phyloP scores from a whole-genome alignment of 495 filamentous ascomycete genomes.

The Bacidia gigantensis region DNA sequence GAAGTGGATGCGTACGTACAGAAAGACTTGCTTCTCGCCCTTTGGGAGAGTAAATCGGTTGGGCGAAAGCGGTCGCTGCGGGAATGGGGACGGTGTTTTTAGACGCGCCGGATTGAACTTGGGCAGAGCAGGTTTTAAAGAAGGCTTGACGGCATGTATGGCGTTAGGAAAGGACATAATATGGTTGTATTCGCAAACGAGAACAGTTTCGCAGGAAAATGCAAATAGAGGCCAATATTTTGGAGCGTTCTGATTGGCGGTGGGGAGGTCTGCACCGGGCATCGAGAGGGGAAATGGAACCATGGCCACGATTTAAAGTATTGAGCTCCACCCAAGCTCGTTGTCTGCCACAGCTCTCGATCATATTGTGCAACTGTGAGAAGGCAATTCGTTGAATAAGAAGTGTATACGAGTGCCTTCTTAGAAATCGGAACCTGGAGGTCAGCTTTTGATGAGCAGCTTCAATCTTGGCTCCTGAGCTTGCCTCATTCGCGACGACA shows the following conservation, averaged over 20 bases:
- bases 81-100: slow-evolving; percentile 9
- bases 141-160: not conserved
- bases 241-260: not conserved
- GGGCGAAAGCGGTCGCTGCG: slow-evolving; percentile 13
- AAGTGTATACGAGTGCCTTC: too few species aligned
- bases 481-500: too few species aligned
- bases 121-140: not conserved
- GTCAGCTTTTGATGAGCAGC: too few species aligned
- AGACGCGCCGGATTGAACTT: slow-evolving; percentile 6
- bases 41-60: slow-evolving; percentile 13
- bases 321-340: too few species aligned
- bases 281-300: too few species aligned
- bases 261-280: too few species aligned
- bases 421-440: too few species aligned
- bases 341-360: too few species aligned
- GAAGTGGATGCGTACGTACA: slow-evolving; percentile 13
- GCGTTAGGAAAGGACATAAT: slow-evolving; percentile 1
- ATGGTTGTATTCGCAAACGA: not conserved
- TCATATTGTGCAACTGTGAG: too few species aligned
- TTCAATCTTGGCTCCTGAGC: too few species aligned
- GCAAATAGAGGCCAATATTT: not conserved
- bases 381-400: too few species aligned
- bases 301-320: too few species aligned
- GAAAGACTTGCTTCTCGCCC: slow-evolving; percentile 16
- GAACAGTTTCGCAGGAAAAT: not conserved